Percentiles rank a stretch among this genome's conserved stretches.
phyloP scores from a whole-genome alignment of 495 filamentous ascomycete genomes.

The Pseudevernia furfuracea region DNA sequence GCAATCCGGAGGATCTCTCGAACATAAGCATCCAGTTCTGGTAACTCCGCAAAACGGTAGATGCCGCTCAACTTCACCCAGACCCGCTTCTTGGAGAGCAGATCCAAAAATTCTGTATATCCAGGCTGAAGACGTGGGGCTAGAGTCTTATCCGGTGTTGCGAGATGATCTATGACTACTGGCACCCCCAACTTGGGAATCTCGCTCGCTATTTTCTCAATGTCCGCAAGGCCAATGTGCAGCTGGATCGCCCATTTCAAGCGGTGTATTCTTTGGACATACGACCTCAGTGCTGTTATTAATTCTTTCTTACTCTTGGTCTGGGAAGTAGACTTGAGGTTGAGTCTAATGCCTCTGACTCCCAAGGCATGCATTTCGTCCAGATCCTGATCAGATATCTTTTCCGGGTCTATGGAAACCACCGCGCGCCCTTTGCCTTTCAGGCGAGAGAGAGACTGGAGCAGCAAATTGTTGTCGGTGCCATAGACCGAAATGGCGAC shows the following conservation, averaged over 20 bases:
- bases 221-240: neutral
- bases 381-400: neutral
- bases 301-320: neutral
- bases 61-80: constrained; percentile 3
- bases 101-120: neutral
- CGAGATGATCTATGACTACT: neutral
- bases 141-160: neutral
- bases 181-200: neutral
- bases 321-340: neutral
- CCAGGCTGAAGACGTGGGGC: constrained; percentile 1
- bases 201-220: neutral
- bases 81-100: neutral
- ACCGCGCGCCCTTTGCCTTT: neutral
- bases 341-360: neutral
- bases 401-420: constrained; percentile 1
- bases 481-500: neutral
- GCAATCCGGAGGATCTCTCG: neutral
- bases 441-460: neutral
- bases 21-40: neutral
- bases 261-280: neutral
- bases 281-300: neutral
- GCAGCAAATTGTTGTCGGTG: neutral
- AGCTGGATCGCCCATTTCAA: constrained; percentile 1
- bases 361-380: constrained; percentile 2
- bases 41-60: neutral